phyloP scores from a whole-genome alignment of 257 asterid genomes.

The Henckelia pumila region DNA sequence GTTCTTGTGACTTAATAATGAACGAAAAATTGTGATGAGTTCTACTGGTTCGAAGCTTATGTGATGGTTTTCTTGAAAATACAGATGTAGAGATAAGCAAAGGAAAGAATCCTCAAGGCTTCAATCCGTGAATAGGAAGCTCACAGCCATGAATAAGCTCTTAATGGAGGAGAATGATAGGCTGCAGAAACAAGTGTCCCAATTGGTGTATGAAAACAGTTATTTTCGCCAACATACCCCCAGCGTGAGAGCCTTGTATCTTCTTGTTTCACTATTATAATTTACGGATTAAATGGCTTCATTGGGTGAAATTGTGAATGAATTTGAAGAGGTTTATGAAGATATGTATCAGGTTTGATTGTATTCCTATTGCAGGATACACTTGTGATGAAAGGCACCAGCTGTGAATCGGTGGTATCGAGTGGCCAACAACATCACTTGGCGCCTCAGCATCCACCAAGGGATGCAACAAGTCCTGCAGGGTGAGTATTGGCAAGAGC shows the following conservation, averaged over 20 bases:
- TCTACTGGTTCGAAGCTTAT: neutral
- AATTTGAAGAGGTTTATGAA: neutral
- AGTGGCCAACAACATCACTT: slow-evolving; percentile 76
- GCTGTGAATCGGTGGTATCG: slow-evolving; percentile 87
- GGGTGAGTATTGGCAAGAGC: slow-evolving; percentile 48
- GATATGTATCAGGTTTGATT: slow-evolving; percentile 3
- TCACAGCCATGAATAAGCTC: slow-evolving; percentile 87
- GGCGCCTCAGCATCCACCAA: slow-evolving; percentile 85
- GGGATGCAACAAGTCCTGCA: slow-evolving; percentile 94
- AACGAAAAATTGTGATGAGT: neutral
- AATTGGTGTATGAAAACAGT: slow-evolving; percentile 74
- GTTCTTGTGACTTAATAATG: slow-evolving; percentile 1
- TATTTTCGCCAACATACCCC: slow-evolving; percentile 72
- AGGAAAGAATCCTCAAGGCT: slow-evolving; percentile 85
- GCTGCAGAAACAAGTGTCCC: slow-evolving; percentile 87
- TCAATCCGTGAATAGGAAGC: slow-evolving; percentile 78
- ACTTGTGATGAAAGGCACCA: slow-evolving; percentile 69
- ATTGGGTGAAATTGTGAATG: too few relatives aligned
- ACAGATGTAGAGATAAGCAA: slow-evolving; percentile 89
- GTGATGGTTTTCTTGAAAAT: slow-evolving; percentile 20
- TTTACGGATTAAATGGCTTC: too few relatives aligned
- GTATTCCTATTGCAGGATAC: slow-evolving; percentile 39
- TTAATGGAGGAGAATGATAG: slow-evolving; percentile 92
- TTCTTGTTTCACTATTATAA: neutral
- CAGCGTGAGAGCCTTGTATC: slow-evolving; percentile 37